Evolutionary conservation across 2,329 filamentous ascomycete genomes (phyloP).

Genomic region (Sphaerulina musiva): DNA sequence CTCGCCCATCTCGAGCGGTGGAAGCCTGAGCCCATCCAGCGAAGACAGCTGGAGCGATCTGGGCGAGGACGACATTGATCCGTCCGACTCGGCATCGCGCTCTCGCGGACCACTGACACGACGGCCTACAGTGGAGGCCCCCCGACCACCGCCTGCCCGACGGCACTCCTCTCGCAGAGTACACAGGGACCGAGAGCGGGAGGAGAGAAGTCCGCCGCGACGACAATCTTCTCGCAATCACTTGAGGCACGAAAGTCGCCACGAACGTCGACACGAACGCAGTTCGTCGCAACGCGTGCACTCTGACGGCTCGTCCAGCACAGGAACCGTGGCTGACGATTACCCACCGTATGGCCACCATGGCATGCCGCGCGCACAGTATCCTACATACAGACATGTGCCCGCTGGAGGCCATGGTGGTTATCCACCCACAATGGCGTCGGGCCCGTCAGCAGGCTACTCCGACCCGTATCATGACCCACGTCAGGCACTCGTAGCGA

Average conservation of each 20-base stretch:
- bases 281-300: slow-evolving; percentile 24
- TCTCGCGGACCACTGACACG: slow-evolving; percentile 32
- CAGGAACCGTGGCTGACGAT: slow-evolving; percentile 40
- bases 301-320: slow-evolving; percentile 36
- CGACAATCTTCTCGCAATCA: slow-evolving; percentile 25
- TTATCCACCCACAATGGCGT: slow-evolving; percentile 30
- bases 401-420: slow-evolving; percentile 30
- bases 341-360: slow-evolving; percentile 38
- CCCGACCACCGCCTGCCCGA: slow-evolving; percentile 30
- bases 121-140: slow-evolving; percentile 32
- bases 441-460: slow-evolving; percentile 17
- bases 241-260: slow-evolving; percentile 20
- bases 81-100: slow-evolving; percentile 46
- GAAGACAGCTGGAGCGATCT: slow-evolving; percentile 29
- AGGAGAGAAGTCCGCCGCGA: slow-evolving; percentile 20
- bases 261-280: slow-evolving; percentile 24
- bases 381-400: slow-evolving; percentile 29
- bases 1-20: slow-evolving; percentile 28
- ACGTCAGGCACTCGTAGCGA: slow-evolving; percentile 26
- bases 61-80: slow-evolving; percentile 41
- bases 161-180: slow-evolving; percentile 37
- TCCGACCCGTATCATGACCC: slow-evolving; percentile 23
- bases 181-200: slow-evolving; percentile 19
- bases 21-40: slow-evolving; percentile 24
- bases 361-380: slow-evolving; percentile 33